A percentile compares a stretch with the other conserved stretches of the same genome.
Conservation (phyloP, 768 basidiomycete genomes). For the Thelephora aurantiotincta region DNA sequence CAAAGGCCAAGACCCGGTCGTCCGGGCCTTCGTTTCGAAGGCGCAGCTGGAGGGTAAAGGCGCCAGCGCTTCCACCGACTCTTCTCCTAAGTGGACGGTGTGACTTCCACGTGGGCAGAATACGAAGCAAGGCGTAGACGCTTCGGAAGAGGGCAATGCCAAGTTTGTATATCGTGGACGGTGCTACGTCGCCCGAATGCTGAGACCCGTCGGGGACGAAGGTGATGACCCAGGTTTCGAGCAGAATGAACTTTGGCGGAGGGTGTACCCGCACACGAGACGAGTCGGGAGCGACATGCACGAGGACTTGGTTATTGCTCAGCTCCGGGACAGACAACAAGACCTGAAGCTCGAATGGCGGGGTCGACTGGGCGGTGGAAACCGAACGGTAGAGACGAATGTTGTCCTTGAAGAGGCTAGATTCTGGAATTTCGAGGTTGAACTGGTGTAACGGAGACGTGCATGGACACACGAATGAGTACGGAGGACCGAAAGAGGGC, state of each 20-base stretch:
- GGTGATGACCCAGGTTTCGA: conserved; percentile 55
- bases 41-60: conserved; percentile 33
- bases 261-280: conserved; percentile 56
- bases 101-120: conserved; percentile 67
- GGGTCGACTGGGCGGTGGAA: conserved; percentile 23
- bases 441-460: conserved; percentile 29
- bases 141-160: conserved; percentile 74
- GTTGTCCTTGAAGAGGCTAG: conserved; percentile 49
- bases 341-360: conserved; percentile 53
- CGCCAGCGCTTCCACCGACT: conserved; percentile 25
- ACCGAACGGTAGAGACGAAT: conserved; percentile 48
- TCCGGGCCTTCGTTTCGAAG: conserved; percentile 17
- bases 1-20: conserved; percentile 22
- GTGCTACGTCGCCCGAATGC: conserved; percentile 33
- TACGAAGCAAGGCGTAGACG: conserved; percentile 54
- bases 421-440: conserved; percentile 69
- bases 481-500: neutral
- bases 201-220: conserved; percentile 19
- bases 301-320: conserved; percentile 56
- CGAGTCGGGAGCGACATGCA: conserved; percentile 43
- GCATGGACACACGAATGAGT: too few relatives aligned
- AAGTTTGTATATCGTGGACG: conserved; percentile 75
- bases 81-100: conserved; percentile 42
- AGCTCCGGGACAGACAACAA: conserved; percentile 58
- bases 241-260: conserved; percentile 50